Evolutionary conservation across 495 filamentous ascomycete species (phyloP).

Genomic region (Hypoxylon trugodes): DNA sequence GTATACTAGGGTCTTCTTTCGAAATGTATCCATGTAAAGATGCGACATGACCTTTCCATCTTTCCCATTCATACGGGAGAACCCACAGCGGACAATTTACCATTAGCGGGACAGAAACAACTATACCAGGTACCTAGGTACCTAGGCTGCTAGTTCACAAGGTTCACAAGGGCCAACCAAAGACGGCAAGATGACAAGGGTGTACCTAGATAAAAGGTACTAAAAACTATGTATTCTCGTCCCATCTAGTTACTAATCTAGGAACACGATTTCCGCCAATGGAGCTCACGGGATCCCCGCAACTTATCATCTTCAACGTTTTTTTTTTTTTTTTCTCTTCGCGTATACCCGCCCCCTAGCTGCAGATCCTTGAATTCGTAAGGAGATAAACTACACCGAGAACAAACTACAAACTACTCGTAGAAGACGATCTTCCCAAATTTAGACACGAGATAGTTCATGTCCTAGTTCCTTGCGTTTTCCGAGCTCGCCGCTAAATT

Average conservation of each 20-base stretch:
- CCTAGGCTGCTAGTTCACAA: no score
- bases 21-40: constrained; percentile 8
- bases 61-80: no score
- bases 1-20: constrained; percentile 21
- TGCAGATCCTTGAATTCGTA: constrained; percentile 11
- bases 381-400: constrained; percentile 19
- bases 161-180: no score
- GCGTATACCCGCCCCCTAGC: constrained; percentile 18
- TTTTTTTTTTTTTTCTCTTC: no score
- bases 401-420: constrained; percentile 6
- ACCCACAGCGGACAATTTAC: no score
- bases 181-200: no score
- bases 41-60: no score
- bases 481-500: constrained; percentile 2
- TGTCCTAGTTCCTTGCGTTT: not conserved
- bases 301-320: constrained; percentile 18
- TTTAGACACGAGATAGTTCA: constrained; percentile 37
- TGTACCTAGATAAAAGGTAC: no score
- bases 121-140: no score
- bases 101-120: no score
- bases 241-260: constrained; percentile 25
- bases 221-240: constrained; percentile 14
- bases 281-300: constrained; percentile 11
- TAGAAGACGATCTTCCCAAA: constrained; percentile 23
- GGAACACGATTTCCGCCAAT: constrained; percentile 30